phyloP scores from a whole-genome alignment of 2,329 filamentous ascomycete genomes.

The Chaetomium sp. region DNA sequence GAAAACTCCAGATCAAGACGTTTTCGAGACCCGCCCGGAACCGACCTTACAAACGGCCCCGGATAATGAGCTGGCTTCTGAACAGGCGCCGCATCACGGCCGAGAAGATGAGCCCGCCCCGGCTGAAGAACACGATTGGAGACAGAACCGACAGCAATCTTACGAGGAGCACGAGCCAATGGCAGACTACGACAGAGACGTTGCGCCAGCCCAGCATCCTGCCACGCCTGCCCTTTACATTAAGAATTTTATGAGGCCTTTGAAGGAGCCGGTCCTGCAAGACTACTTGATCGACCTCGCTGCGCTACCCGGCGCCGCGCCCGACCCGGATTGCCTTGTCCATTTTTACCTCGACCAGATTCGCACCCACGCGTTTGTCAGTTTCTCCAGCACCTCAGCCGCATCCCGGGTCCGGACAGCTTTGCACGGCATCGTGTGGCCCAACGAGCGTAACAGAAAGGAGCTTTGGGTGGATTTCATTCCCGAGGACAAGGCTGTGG shows the following conservation, averaged over 20 bases:
- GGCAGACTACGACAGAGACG: slow-evolving; percentile 16
- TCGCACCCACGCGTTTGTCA: slow-evolving; percentile 78
- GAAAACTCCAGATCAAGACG: neutral
- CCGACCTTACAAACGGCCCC: neutral
- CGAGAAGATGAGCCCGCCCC: neutral
- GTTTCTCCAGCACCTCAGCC: slow-evolving; percentile 61
- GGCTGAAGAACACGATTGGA: neutral
- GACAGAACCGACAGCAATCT: neutral
- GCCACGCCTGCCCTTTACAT: slow-evolving; percentile 80
- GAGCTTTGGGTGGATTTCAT: slow-evolving; percentile 85
- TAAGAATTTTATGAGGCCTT: slow-evolving; percentile 79
- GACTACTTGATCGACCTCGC: slow-evolving; percentile 66
- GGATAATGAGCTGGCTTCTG: neutral
- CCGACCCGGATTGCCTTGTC: slow-evolving; percentile 51
- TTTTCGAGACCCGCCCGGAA: neutral
- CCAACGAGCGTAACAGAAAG: slow-evolving; percentile 77
- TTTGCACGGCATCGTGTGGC: slow-evolving; percentile 77
- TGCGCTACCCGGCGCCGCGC: slow-evolving; percentile 44
- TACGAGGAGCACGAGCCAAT: slow-evolving; percentile 6
- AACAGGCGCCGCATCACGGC: neutral
- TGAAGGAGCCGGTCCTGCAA: slow-evolving; percentile 62
- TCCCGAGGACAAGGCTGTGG: slow-evolving; percentile 62
- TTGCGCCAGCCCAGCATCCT: slow-evolving; percentile 58
- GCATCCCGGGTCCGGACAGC: slow-evolving; percentile 70
- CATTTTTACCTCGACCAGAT: slow-evolving; percentile 77